Percentiles rank a stretch among this genome's conserved stretches.
Evolutionary conservation across 1,284 basidiomycete genomes (phyloP).

Genomic region (Rhizoctonia solani): DNA sequence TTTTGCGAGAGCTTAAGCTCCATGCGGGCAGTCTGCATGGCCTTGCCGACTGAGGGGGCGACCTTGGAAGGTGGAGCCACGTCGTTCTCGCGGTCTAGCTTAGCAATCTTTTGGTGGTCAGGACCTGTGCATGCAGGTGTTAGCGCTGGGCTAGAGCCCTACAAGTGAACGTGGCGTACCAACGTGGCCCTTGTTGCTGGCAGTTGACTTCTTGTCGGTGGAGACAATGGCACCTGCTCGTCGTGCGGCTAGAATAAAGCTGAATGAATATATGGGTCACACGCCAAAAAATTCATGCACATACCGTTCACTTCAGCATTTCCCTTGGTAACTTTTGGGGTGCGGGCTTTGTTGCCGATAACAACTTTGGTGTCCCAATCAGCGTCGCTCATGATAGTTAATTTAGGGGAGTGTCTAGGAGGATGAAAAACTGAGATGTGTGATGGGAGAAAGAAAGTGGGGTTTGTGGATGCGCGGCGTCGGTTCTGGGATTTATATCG

Average conservation of each 20-base stretch:
- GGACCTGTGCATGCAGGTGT: conserved; percentile 58
- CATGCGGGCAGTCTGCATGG: conserved; percentile 82
- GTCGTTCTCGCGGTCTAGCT: conserved; percentile 94
- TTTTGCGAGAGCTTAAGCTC: conserved; percentile 85
- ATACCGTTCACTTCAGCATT: conserved; percentile 72
- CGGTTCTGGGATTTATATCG: conserved; percentile 14
- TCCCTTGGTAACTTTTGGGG: conserved; percentile 70
- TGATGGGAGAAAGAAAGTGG: neutral
- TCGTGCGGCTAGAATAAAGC: conserved; percentile 57
- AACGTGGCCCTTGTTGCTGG: conserved; percentile 71
- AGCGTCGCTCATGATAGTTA: conserved; percentile 18
- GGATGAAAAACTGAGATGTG: too few species aligned
- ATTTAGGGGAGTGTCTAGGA: conserved; percentile 1
- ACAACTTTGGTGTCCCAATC: conserved; percentile 77
- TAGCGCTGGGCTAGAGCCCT: neutral
- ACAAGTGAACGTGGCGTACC: conserved; percentile 50
- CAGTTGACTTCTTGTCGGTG: conserved; percentile 75
- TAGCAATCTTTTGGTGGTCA: conserved; percentile 92
- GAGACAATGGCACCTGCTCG: conserved; percentile 70
- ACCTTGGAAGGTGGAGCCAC: conserved; percentile 93
- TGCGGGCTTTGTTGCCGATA: conserved; percentile 74
- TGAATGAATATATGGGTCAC: conserved; percentile 28
- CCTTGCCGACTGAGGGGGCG: conserved; percentile 78
- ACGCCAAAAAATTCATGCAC: conserved; percentile 41
- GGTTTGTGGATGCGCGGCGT: neutral